phyloP scores from a whole-genome alignment of 148 eudicot genomes.

The Rhododendron simsii region DNA sequence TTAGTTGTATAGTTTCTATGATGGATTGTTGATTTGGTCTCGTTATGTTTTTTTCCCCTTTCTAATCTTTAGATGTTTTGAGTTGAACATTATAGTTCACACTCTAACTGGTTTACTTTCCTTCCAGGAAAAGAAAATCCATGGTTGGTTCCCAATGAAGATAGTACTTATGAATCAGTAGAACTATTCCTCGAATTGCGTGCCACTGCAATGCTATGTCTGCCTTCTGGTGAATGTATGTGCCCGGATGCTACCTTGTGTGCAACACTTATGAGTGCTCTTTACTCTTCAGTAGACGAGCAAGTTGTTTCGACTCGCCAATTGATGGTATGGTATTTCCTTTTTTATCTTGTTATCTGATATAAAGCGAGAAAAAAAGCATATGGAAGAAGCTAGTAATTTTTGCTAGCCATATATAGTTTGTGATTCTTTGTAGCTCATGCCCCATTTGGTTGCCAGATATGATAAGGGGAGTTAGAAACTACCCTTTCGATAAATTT shows the following conservation, averaged over 20 bases:
- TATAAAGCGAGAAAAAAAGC: neutral
- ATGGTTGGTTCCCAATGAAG: constrained; percentile 73
- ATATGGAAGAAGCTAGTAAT: neutral
- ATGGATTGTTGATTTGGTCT: neutral
- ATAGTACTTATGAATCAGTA: constrained; percentile 35
- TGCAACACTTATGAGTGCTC: constrained; percentile 81
- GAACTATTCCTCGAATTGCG: constrained; percentile 78
- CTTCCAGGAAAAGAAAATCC: constrained; percentile 64
- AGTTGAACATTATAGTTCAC: neutral
- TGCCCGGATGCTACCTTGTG: constrained; percentile 91
- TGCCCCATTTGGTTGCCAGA: neutral
- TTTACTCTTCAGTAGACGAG: constrained; percentile 72
- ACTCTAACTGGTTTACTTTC: neutral
- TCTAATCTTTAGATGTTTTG: neutral
- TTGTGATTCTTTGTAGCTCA: neutral
- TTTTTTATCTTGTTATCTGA: neutral
- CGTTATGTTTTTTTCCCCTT: neutral
- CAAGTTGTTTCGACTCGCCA: constrained; percentile 66
- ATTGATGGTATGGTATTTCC: constrained; percentile 54
- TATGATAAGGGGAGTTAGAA: neutral
- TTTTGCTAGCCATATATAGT: neutral
- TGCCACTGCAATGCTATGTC: constrained; percentile 81
- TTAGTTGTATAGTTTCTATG: neutral
- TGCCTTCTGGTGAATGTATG: constrained; percentile 89
- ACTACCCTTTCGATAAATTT: neutral